phyloP scores from a whole-genome alignment of 2,329 filamentous ascomycete species.

The Parastagonospora avenae region DNA sequence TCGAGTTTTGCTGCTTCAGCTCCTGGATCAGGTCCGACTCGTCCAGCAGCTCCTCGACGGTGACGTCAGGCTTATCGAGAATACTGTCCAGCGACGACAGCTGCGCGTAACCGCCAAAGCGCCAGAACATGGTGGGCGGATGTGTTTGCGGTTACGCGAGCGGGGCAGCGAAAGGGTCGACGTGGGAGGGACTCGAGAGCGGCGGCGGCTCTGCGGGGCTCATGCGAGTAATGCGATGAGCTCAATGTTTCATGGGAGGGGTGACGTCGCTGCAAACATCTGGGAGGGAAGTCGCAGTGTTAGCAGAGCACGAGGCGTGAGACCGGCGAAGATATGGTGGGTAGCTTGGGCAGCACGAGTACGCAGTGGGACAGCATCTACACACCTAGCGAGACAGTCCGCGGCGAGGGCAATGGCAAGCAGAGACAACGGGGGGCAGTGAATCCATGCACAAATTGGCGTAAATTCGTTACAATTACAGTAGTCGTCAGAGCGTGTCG shows the following conservation, averaged over 20 bases:
- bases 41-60: constrained; percentile 92
- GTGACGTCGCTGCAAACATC: constrained; percentile 14
- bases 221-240: constrained; percentile 23
- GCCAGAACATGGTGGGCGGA: constrained; percentile 90
- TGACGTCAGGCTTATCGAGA: constrained; percentile 93
- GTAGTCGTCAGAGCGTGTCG: background rate
- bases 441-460: constrained; percentile 21
- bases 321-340: constrained; percentile 16
- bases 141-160: constrained; percentile 29
- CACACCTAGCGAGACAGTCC: constrained; percentile 23
- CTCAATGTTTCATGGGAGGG: constrained; percentile 21
- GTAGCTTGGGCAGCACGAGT: constrained; percentile 17
- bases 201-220: constrained; percentile 28
- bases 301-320: constrained; percentile 11
- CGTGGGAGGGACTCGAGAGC: constrained; percentile 31
- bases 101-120: constrained; percentile 98
- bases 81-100: constrained; percentile 95
- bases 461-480: constrained; percentile 25
- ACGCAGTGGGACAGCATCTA: constrained; percentile 21
- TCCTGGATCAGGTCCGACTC: constrained; percentile 97
- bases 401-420: constrained; percentile 17
- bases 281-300: constrained; percentile 9
- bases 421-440: constrained; percentile 13
- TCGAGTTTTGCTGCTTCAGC: constrained; percentile 96
- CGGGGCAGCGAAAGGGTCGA: constrained; percentile 33